These are phyloP conservation scores for Macroventuria anomochaeta DNA, from an alignment of 2,329 filamentous ascomycete genomes.

Conservation along the genomic window DNA sequence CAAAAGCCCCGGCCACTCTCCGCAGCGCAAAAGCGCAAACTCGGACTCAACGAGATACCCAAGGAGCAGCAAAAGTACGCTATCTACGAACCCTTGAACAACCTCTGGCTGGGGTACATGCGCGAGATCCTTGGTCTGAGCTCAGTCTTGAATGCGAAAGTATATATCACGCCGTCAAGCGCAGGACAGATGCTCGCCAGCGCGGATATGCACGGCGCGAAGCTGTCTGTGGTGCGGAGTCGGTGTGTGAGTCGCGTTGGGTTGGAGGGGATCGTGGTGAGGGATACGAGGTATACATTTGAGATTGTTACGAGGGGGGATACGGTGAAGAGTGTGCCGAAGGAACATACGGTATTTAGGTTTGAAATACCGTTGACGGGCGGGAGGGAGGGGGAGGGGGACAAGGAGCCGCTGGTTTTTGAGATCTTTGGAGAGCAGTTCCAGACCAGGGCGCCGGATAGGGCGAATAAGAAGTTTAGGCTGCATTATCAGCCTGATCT, in stretches of 20 bases:
- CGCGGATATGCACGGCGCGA: conserved; percentile 90
- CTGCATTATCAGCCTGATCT: conserved; percentile 77
- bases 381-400: conserved; percentile 27
- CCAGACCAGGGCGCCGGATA: conserved; percentile 78
- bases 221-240: conserved; percentile 82
- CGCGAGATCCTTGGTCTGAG: conserved; percentile 76
- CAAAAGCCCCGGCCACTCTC: conserved; percentile 74
- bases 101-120: conserved; percentile 84
- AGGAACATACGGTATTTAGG: conserved; percentile 86
- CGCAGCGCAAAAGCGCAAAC: conserved; percentile 74
- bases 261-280: conserved; percentile 82
- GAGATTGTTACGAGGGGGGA: conserved; percentile 78
- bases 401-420: conserved; percentile 67
- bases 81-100: conserved; percentile 78
- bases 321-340: conserved; percentile 79
- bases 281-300: conserved; percentile 86
- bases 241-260: conserved; percentile 83
- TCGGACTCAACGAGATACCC: conserved; percentile 77
- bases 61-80: conserved; percentile 72
- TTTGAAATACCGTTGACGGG: conserved; percentile 67
- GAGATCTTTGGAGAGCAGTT: conserved; percentile 90
- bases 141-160: conserved; percentile 35
- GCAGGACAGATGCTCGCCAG: conserved; percentile 77
- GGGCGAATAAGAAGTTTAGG: conserved; percentile 92
- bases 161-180: conserved; percentile 62